A percentile compares a stretch with the other conserved stretches of the same genome.
phyloP scores from a whole-genome alignment of 2,329 filamentous ascomycete species.

The Sporothrix mexicana region DNA sequence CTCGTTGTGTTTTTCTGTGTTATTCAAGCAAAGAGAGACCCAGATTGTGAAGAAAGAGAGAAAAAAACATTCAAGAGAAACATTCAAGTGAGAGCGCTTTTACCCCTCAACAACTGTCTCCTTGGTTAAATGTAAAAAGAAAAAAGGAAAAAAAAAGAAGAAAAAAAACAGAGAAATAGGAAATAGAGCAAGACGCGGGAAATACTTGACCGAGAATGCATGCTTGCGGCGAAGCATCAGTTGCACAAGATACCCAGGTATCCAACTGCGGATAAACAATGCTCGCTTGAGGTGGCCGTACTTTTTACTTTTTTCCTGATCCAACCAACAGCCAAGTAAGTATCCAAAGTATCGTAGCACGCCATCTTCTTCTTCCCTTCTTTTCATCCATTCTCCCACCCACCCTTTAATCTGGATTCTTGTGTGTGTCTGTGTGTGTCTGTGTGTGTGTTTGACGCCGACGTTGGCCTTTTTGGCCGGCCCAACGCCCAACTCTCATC shows the following conservation, averaged over 20 bases:
- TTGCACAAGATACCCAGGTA: background rate
- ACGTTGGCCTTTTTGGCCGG: background rate
- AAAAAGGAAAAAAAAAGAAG: too few relatives aligned
- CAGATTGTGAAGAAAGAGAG: background rate
- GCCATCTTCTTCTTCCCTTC: background rate
- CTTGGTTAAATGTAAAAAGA: conserved; percentile 2
- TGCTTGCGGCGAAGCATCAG: background rate
- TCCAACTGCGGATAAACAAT: background rate
- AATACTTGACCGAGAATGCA: background rate
- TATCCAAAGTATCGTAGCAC: background rate
- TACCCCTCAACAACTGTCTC: conserved; percentile 2
- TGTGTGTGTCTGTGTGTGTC: too few relatives aligned
- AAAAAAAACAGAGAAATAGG: too few relatives aligned
- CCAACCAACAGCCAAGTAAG: background rate
- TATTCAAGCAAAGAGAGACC: background rate
- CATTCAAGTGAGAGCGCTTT: background rate
- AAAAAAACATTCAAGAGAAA: background rate
- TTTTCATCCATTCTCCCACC: background rate
- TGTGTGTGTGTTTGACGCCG: background rate
- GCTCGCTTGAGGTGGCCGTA: background rate
- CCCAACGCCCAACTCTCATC: background rate
- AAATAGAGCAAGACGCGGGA: background rate
- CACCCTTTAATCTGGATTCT: too few relatives aligned
- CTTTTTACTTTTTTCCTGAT: background rate
- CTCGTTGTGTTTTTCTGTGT: background rate